These are phyloP conservation scores for Cornus controversa DNA, from an alignment of 148 eudicot species.

Conservation along the genomic window DNA sequence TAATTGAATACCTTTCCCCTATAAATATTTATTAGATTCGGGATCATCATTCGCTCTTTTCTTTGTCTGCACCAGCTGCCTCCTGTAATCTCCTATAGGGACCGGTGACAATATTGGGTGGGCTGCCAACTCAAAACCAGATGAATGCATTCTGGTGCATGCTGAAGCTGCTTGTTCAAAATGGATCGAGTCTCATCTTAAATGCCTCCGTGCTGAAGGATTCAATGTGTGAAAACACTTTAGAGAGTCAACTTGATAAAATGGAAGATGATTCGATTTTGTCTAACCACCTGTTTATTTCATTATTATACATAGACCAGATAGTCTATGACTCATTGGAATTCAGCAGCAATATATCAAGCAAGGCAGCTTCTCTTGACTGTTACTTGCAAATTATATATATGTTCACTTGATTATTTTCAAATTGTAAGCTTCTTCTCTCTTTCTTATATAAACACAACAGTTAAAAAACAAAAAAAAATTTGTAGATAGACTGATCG, in stretches of 20 bases:
- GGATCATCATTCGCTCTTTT: neutral
- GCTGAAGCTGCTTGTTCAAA: too few species aligned
- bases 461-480: neutral
- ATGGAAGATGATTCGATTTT: slow-evolving; percentile 9
- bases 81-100: slow-evolving; percentile 5
- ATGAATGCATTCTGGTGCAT: too few species aligned
- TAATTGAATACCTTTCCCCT: neutral
- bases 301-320: neutral
- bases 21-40: too few species aligned
- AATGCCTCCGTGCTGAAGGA: slow-evolving; percentile 90
- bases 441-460: neutral
- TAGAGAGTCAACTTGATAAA: neutral
- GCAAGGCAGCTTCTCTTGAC: neutral
- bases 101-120: too few species aligned
- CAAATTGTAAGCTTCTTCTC: neutral
- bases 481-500: too few species aligned
- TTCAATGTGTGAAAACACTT: slow-evolving; percentile 56
- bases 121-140: too few species aligned
- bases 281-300: neutral
- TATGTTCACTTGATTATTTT: neutral
- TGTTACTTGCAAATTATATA: neutral
- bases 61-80: neutral
- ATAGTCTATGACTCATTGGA: neutral
- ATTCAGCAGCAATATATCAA: neutral
- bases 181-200: slow-evolving; percentile 87